phyloP scores from a whole-genome alignment of 2,329 filamentous ascomycete genomes.

The Sclerotinia trifoliorum region DNA sequence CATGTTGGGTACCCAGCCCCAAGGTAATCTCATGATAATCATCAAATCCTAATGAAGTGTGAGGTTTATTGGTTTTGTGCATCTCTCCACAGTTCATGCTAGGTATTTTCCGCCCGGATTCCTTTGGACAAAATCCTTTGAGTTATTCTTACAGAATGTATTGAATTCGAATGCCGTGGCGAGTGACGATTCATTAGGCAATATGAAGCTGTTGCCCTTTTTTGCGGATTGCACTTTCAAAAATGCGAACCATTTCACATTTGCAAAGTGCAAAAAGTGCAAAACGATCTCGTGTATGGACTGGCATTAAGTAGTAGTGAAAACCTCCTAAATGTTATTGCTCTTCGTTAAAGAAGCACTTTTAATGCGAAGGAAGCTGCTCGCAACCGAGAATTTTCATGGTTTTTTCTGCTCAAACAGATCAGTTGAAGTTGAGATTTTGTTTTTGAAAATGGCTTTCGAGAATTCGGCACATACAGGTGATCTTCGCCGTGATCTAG shows the following conservation, averaged over 20 bases:
- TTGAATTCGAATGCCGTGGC: background rate
- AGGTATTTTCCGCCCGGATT: background rate
- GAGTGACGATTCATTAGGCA: conserved; percentile 18
- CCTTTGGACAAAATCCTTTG: background rate
- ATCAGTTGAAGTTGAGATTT: background rate
- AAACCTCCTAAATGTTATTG: background rate
- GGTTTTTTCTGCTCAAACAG: background rate
- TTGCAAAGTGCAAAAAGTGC: conserved; percentile 14
- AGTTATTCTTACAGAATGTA: background rate
- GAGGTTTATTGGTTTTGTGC: background rate
- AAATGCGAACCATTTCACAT: conserved; percentile 18
- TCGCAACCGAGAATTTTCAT: background rate
- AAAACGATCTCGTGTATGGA: background rate
- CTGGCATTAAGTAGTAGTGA: background rate
- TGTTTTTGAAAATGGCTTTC: background rate
- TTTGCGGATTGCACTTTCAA: conserved; percentile 16
- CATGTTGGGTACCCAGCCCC: background rate
- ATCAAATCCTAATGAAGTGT: background rate
- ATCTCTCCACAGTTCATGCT: background rate
- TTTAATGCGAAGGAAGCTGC: background rate
- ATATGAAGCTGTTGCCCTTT: background rate
- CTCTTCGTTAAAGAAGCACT: background rate
- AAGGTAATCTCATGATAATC: background rate
- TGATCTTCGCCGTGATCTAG: conserved; percentile 13
- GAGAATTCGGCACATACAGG: background rate